Conservation (phyloP, 371 early-diverging fungal species). For the Apophysomyces variabilis region DNA sequence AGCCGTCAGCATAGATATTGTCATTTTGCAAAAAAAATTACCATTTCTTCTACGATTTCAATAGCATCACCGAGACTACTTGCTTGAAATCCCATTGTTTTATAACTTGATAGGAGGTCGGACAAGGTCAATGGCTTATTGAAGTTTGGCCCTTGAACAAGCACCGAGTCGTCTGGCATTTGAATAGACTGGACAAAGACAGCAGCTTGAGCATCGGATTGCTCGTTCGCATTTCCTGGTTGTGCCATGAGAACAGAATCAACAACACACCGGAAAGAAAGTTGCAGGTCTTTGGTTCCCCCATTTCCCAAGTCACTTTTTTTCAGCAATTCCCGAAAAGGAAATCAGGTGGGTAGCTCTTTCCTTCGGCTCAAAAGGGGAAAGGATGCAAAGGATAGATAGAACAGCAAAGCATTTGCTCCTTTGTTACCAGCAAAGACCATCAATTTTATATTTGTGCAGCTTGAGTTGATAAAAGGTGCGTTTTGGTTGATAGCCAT, state of each 20-base stretch:
- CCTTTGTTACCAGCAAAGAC: no score
- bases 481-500: no score
- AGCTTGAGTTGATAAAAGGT: no score
- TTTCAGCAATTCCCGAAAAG: background rate
- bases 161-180: constrained; percentile 68
- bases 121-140: constrained; percentile 70
- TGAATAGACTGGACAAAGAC: constrained; percentile 74
- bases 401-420: no score
- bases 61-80: constrained; percentile 88
- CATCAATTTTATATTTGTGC: no score
- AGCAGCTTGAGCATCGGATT: constrained; percentile 52
- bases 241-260: background rate
- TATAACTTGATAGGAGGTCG: constrained; percentile 72
- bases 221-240: constrained; percentile 14
- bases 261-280: background rate
- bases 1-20: background rate
- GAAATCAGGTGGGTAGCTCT: background rate
- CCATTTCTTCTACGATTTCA: constrained; percentile 89
- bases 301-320: no score
- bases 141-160: constrained; percentile 89
- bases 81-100: constrained; percentile 93
- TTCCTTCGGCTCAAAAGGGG: no score
- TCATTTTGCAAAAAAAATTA: constrained; percentile 27
- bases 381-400: no score
- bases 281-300: background rate